phyloP scores from a whole-genome alignment of 2,329 filamentous ascomycete species.

The Arthrobotrys pseudoclavata region DNA sequence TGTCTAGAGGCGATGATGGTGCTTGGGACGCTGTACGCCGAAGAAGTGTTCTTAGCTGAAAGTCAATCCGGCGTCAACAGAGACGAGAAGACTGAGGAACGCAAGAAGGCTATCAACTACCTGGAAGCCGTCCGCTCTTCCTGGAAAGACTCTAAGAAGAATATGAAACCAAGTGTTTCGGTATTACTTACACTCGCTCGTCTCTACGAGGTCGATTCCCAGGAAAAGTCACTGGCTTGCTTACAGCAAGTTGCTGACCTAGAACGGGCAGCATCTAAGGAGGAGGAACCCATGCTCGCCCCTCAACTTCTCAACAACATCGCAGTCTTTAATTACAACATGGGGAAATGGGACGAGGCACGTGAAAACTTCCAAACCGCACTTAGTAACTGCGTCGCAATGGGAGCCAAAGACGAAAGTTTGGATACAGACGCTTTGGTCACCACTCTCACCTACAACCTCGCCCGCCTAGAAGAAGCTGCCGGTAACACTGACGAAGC shows the following conservation, averaged over 20 bases:
- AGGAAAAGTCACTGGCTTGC: conserved; percentile 92
- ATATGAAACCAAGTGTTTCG: conserved; percentile 82
- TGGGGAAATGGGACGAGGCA: conserved; percentile 83
- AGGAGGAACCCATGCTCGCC: conserved; percentile 77
- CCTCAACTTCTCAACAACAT: conserved; percentile 97
- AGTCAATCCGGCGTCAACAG: conserved; percentile 71
- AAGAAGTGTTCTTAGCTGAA: conserved; percentile 89
- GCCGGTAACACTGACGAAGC: conserved; percentile 85
- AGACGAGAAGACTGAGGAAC: conserved; percentile 87
- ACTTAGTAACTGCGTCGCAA: conserved; percentile 83
- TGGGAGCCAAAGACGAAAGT: conserved; percentile 79
- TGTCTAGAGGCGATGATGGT: conserved; percentile 88
- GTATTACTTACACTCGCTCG: conserved; percentile 92
- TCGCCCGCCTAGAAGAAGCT: conserved; percentile 92
- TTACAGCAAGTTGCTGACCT: conserved; percentile 92
- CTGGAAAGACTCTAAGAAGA: conserved; percentile 95
- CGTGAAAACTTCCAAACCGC: conserved; percentile 93
- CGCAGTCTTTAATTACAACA: conserved; percentile 92
- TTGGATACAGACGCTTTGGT: conserved; percentile 91
- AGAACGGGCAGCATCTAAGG: conserved; percentile 79
- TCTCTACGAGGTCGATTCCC: conserved; percentile 85
- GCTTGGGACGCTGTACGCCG: conserved; percentile 90
- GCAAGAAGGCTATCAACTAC: conserved; percentile 86
- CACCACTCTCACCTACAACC: conserved; percentile 96
- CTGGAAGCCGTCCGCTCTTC: conserved; percentile 86